Percentiles rank a stretch among this genome's conserved stretches.
These are phyloP conservation scores for Russula sp. DNA, from an alignment of 768 basidiomycete genomes.

Conservation along the genomic window DNA sequence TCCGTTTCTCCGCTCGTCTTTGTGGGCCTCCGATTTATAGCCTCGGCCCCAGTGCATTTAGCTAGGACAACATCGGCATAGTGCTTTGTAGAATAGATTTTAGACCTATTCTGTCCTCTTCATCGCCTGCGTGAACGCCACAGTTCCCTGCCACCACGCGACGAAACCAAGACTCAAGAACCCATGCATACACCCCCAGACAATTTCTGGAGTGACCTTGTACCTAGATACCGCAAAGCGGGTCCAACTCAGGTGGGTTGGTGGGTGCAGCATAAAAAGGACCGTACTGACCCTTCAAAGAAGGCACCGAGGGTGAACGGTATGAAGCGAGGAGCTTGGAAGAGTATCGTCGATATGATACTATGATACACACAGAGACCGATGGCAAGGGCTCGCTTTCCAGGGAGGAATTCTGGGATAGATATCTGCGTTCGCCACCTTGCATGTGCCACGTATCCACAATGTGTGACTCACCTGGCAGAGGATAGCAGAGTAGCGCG, in stretches of 20 bases:
- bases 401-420: slow-evolving; percentile 65
- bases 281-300: slow-evolving; percentile 48
- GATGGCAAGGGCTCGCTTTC: slow-evolving; percentile 77
- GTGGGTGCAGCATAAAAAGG: background rate
- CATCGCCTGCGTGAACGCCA: slow-evolving; percentile 33
- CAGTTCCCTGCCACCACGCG: slow-evolving; percentile 76
- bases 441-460: background rate
- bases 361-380: slow-evolving; percentile 71
- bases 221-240: slow-evolving; percentile 31
- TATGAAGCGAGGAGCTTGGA: slow-evolving; percentile 72
- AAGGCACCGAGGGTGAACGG: slow-evolving; percentile 58
- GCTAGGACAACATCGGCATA: background rate
- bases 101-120: slow-evolving; percentile 5
- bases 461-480: slow-evolving; percentile 53
- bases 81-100: background rate
- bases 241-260: background rate
- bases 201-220: slow-evolving; percentile 60
- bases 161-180: slow-evolving; percentile 64
- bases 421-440: background rate
- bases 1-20: background rate
- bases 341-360: slow-evolving; percentile 63
- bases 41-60: background rate
- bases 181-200: slow-evolving; percentile 72
- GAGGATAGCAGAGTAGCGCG: slow-evolving; percentile 53
- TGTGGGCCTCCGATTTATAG: background rate